Conservation (phyloP, 345 rosid species). For the Eucalyptus melliodora region DNA sequence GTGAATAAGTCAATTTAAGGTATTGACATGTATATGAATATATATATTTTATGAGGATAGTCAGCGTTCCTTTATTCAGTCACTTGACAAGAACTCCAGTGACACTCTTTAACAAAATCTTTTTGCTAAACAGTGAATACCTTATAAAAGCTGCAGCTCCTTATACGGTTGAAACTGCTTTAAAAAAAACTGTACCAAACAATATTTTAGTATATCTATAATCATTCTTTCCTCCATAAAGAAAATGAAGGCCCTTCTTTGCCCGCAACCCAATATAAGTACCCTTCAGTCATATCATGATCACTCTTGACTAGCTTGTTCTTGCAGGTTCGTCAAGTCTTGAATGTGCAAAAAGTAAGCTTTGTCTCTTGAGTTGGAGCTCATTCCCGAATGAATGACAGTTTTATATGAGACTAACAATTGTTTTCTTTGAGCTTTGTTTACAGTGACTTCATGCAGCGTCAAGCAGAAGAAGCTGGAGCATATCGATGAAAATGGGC, state of each 20-base stretch:
- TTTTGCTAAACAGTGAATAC: not conserved
- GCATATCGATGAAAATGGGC: constrained; percentile 66
- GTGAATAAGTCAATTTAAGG: not conserved
- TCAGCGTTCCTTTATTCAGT: not conserved
- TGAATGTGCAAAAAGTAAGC: not conserved
- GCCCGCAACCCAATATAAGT: not conserved
- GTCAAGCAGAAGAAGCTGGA: constrained; percentile 36
- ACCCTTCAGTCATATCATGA: not conserved
- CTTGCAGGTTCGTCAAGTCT: not conserved
- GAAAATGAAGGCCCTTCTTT: not conserved
- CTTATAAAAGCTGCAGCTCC: not conserved
- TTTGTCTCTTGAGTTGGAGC: not conserved
- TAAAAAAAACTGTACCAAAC: not conserved
- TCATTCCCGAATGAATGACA: not conserved
- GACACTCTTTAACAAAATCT: not conserved
- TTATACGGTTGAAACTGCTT: not conserved
- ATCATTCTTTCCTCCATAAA: not conserved
- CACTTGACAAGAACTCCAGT: fast-evolving
- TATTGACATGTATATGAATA: not conserved
- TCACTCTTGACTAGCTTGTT: not conserved
- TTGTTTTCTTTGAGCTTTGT: not conserved
- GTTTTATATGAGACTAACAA: not conserved
- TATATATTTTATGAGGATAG: not conserved
- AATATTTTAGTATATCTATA: not conserved
- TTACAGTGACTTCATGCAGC: constrained; percentile 32